Percentiles rank a stretch among this genome's conserved stretches.
These are phyloP conservation scores for Ustilago bromivora DNA, from an alignment of 1,284 basidiomycete genomes.

Conservation along the genomic window DNA sequence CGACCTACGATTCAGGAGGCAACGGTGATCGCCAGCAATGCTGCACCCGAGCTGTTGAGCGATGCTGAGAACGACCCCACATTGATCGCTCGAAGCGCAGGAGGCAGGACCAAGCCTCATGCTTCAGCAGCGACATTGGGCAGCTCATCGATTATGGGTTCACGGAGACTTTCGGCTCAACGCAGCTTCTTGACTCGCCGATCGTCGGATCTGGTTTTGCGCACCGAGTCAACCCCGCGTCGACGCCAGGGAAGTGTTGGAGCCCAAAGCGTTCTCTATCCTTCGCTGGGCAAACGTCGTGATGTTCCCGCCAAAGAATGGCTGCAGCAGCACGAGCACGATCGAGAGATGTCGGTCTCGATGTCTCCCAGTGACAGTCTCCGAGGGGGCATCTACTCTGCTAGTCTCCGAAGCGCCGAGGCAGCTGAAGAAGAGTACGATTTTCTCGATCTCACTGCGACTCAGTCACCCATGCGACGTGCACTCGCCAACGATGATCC, in stretches of 20 bases:
- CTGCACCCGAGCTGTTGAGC: conserved; percentile 32
- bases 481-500: conserved; percentile 49
- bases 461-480: conserved; percentile 38
- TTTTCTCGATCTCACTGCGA: conserved; percentile 45
- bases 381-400: conserved; percentile 25
- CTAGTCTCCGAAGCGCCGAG: conserved; percentile 32
- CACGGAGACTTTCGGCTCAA: conserved; percentile 63
- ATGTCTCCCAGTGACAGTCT: conserved; percentile 46
- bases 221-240: conserved; percentile 76
- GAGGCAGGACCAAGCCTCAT: conserved; percentile 38
- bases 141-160: conserved; percentile 26
- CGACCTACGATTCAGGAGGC: conserved; percentile 47
- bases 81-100: conserved; percentile 23
- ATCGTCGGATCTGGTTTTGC: conserved; percentile 65
- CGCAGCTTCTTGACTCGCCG: conserved; percentile 61
- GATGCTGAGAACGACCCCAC: conserved; percentile 43
- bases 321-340: conserved; percentile 70
- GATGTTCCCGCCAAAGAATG: conserved; percentile 91
- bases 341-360: conserved; percentile 40
- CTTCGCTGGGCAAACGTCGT: conserved; percentile 78
- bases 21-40: conserved; percentile 45
- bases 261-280: conserved; percentile 73
- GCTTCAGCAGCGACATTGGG: conserved; percentile 36
- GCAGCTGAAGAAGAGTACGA: conserved; percentile 40
- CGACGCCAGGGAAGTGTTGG: conserved; percentile 76